Percentiles rank a stretch among this genome's conserved stretches.
Conservation (phyloP, 768 basidiomycete species). For the Tylopilus sp. region DNA sequence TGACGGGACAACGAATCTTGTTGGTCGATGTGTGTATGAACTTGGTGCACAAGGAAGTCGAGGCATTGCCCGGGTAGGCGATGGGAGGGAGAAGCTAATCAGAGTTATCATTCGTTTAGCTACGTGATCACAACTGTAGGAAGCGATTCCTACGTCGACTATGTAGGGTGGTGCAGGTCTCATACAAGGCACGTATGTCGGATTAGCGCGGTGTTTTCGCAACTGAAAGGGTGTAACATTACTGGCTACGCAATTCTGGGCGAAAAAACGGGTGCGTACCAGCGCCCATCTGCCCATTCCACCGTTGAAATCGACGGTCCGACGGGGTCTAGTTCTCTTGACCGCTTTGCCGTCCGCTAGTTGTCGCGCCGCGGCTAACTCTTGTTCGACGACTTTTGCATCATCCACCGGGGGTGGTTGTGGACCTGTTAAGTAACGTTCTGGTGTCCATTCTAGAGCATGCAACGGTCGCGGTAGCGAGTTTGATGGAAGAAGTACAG, state of each 20-base stretch:
- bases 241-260: background rate
- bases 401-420: conserved; percentile 81
- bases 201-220: conserved; percentile 75
- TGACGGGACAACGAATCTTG: conserved; percentile 96
- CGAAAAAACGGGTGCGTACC: conserved; percentile 45
- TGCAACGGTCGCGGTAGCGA: conserved; percentile 35
- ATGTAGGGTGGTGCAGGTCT: conserved; percentile 86
- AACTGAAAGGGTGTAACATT: conserved; percentile 39
- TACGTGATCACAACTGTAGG: conserved; percentile 12
- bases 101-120: conserved; percentile 26
- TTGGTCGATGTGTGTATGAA: conserved; percentile 98
- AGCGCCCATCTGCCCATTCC: conserved; percentile 81
- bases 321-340: conserved; percentile 88
- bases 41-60: conserved; percentile 93
- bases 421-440: conserved; percentile 58
- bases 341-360: conserved; percentile 75
- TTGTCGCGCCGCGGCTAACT: conserved; percentile 70
- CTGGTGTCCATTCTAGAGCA: conserved; percentile 73
- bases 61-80: conserved; percentile 87
- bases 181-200: conserved; percentile 70
- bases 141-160: conserved; percentile 65
- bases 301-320: conserved; percentile 95
- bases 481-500: conserved; percentile 52
- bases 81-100: conserved; percentile 86
- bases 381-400: conserved; percentile 69